Percentiles rank a stretch among this genome's conserved stretches.
Evolutionary conservation across 2,329 filamentous ascomycete species (phyloP).

Genomic region (Phialemoniopsis sp.): DNA sequence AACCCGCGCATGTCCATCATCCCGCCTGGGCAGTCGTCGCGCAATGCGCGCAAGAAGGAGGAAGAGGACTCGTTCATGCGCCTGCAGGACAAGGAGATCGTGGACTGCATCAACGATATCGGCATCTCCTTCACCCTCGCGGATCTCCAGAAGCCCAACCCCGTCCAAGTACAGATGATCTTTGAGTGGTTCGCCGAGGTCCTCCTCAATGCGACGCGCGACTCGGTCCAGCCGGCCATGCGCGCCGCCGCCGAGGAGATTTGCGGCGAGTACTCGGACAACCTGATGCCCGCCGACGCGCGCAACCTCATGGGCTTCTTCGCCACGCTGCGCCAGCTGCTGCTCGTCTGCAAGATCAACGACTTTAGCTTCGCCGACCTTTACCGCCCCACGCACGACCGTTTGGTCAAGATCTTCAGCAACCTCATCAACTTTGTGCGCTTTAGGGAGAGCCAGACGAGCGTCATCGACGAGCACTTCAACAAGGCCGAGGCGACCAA

Average conservation of each 20-base stretch:
- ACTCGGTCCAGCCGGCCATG: slow-evolving; percentile 94
- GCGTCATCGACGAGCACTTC: slow-evolving; percentile 87
- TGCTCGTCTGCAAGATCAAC: slow-evolving; percentile 84
- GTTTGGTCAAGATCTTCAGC: slow-evolving; percentile 91
- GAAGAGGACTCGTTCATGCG: slow-evolving; percentile 58
- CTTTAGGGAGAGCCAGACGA: slow-evolving; percentile 89
- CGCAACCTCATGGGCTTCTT: slow-evolving; percentile 97
- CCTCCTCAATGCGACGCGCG: slow-evolving; percentile 87
- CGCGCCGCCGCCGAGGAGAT: slow-evolving; percentile 84
- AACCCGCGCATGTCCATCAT: slow-evolving; percentile 59
- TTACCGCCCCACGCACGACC: slow-evolving; percentile 84
- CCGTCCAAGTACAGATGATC: slow-evolving; percentile 91
- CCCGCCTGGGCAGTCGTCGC: slow-evolving; percentile 45
- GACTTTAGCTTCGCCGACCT: slow-evolving; percentile 94
- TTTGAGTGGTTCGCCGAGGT: slow-evolving; percentile 97
- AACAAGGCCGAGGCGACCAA: slow-evolving; percentile 87
- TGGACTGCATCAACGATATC: slow-evolving; percentile 95
- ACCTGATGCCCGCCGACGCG: slow-evolving; percentile 76
- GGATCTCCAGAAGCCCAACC: slow-evolving; percentile 90
- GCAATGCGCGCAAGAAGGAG: slow-evolving; percentile 50
- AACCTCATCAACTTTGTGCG: slow-evolving; percentile 99
- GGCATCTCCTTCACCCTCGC: slow-evolving; percentile 82
- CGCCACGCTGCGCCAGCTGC: slow-evolving; percentile 71
- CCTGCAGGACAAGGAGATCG: slow-evolving; percentile 73
- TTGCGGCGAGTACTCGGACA: slow-evolving; percentile 77